Evolutionary conservation across 164 flowering plant genomes (phyloP).

Genomic region (Cinnamomum micranthum): DNA sequence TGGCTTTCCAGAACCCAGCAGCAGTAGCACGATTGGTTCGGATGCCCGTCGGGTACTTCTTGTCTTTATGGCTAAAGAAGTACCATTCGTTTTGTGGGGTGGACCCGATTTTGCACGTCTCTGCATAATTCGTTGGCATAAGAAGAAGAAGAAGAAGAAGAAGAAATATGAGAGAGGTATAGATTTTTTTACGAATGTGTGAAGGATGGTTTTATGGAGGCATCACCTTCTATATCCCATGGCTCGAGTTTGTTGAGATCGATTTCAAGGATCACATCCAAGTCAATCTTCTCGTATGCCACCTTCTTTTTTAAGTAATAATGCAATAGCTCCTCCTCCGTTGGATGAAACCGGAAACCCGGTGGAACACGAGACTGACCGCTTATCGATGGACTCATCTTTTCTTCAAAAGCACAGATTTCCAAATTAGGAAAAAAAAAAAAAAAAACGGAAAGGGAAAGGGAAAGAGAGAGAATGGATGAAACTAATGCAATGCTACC

Average conservation of each 20-base stretch:
- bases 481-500: not conserved
- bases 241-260: conserved; percentile 96
- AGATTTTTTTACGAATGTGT: not conserved
- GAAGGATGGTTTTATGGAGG: not conserved
- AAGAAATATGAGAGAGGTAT: not conserved
- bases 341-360: conserved; percentile 88
- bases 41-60: conserved; percentile 87
- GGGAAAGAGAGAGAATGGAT: not conserved
- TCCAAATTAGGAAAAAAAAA: not conserved
- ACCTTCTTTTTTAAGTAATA: conserved; percentile 88
- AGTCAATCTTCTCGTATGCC: conserved; percentile 66
- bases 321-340: conserved; percentile 89
- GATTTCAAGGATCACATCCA: conserved; percentile 84
- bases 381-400: conserved; percentile 65
- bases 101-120: conserved; percentile 84
- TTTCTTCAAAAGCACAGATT: not conserved
- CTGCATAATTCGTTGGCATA: conserved; percentile 24
- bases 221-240: conserved; percentile 90
- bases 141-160: not conserved
- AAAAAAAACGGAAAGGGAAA: not conserved
- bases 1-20: conserved; percentile 95
- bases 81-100: conserved; percentile 94
- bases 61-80: conserved; percentile 94
- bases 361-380: conserved; percentile 89
- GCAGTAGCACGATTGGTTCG: conserved; percentile 87